Evolutionary conservation across 495 filamentous ascomycete genomes (phyloP).

Genomic region (Trichodelitschia bisporula): DNA sequence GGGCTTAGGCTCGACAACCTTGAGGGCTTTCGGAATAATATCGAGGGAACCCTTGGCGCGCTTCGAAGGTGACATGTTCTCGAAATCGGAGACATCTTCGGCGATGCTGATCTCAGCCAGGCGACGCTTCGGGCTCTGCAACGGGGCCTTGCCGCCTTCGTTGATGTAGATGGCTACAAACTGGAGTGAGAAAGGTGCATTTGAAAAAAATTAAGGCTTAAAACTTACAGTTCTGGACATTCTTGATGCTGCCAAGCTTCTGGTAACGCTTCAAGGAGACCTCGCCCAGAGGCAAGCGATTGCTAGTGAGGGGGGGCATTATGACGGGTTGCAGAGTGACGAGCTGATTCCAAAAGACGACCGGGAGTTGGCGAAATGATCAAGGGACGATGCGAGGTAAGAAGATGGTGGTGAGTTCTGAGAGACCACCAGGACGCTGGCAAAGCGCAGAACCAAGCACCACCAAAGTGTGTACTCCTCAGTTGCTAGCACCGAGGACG

Average conservation of each 20-base stretch:
- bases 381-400: no score
- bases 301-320: no score
- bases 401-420: no score
- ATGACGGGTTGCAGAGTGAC: no score
- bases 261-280: no score
- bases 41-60: conserved; percentile 32
- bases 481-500: no score
- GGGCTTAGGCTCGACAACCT: conserved; percentile 3
- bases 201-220: conserved; percentile 2
- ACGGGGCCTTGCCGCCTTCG: conserved; percentile 4
- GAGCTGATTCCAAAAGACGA: no score
- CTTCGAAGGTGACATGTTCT: conserved; percentile 51
- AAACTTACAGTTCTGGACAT: conserved; percentile 29
- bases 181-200: conserved; percentile 7
- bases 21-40: conserved; percentile 1
- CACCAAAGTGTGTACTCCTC: no score
- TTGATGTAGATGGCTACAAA: conserved; percentile 10
- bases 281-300: no score
- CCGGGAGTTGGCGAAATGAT: no score
- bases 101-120: conserved; percentile 16
- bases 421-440: no score
- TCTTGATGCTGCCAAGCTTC: conserved; percentile 25
- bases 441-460: no score
- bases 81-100: conserved; percentile 33
- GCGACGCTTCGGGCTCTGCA: conserved; percentile 17